Evolutionary conservation across 176 grass and related monocot genomes (phyloP), one percentile per base, ranked within the genome.

Genomic region (Typha latifolia): DNA sequence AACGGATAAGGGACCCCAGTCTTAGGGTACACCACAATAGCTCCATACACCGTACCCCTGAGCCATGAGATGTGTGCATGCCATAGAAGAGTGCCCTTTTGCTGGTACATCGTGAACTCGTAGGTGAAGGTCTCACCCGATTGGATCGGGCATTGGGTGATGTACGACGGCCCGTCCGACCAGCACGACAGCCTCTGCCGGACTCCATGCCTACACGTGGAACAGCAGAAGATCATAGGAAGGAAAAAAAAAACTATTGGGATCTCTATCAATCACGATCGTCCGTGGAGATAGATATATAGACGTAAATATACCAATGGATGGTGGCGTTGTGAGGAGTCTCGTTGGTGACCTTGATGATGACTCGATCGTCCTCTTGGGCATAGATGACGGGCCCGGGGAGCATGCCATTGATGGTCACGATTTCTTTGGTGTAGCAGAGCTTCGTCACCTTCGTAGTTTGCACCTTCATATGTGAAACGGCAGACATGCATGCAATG

Each of bases 31-130:
- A 96, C 72, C 66, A 96, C 22, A 63, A 91, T 74, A 29, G 88
- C 72, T 13, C 93, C 85, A 47, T 91, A 79, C 34, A 96, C 79
- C 47, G 86, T 77, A 18, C 80, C 88, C 61, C 93, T 81, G 6
- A 89, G 73, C 85, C 88, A 91, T 15, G 88, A 91, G 70, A 86
- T 70, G 72, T 96, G 93, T 4, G 88, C 92, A 76, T 96, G 92
- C 92, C 92, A 96, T 82, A 79, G 90, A 49, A 91, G 74, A 26
- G 93, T 97, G 32, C 93, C 93, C 62, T 72, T 80, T 71, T 97
- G 88, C 64, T 69, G 73, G 2, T 9, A 15, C 26, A 96, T 11
- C 24, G 71, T 82, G 78, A 89, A 89, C 48, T 88, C 69, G 22
- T 96, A 85, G 18, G 52, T 32, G 62, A 84, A 96, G 70, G 63